phyloP scores from a whole-genome alignment of 1,284 basidiomycete genomes.

The Inonotus hispidus region DNA sequence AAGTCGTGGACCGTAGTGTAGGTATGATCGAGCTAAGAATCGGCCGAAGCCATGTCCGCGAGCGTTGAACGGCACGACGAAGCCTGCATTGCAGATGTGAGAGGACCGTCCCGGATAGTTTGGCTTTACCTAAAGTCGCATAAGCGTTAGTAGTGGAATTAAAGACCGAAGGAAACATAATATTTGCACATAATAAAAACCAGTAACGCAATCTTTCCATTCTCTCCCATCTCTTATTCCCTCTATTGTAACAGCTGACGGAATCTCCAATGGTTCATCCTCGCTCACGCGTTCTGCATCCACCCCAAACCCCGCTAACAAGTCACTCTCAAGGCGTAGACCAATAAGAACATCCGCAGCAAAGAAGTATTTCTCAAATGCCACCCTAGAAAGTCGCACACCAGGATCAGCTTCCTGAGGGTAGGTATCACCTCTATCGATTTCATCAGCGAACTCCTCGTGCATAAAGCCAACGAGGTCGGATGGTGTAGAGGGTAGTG shows the following conservation, averaged over 20 bases:
- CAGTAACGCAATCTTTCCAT: slow-evolving; percentile 70
- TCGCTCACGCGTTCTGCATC: slow-evolving; percentile 23
- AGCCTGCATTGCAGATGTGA: slow-evolving; percentile 89
- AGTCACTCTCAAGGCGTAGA: slow-evolving; percentile 35
- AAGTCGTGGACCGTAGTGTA: slow-evolving; percentile 74
- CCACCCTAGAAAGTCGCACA: slow-evolving; percentile 43
- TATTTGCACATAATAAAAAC: slow-evolving; percentile 74
- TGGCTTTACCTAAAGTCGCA: slow-evolving; percentile 61
- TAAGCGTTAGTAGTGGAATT: slow-evolving; percentile 1
- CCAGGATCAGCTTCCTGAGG: slow-evolving; percentile 58
- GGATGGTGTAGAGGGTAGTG: neutral
- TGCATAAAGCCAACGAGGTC: slow-evolving; percentile 32
- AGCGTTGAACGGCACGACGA: slow-evolving; percentile 70
- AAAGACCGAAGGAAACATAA: neutral
- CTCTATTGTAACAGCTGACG: slow-evolving; percentile 33
- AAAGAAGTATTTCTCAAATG: slow-evolving; percentile 73
- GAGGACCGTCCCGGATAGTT: slow-evolving; percentile 93
- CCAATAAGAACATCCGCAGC: slow-evolving; percentile 73
- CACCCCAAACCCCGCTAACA: slow-evolving; percentile 3
- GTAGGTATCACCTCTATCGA: slow-evolving; percentile 77
- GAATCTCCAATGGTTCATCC: slow-evolving; percentile 29
- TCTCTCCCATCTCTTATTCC: slow-evolving; percentile 40
- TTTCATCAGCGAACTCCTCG: slow-evolving; percentile 62
- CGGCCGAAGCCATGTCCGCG: slow-evolving; percentile 70
- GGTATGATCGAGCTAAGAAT: slow-evolving; percentile 73